Conservation (phyloP, 139 green algal species). For the Ettlia oleoabundans region DNA sequence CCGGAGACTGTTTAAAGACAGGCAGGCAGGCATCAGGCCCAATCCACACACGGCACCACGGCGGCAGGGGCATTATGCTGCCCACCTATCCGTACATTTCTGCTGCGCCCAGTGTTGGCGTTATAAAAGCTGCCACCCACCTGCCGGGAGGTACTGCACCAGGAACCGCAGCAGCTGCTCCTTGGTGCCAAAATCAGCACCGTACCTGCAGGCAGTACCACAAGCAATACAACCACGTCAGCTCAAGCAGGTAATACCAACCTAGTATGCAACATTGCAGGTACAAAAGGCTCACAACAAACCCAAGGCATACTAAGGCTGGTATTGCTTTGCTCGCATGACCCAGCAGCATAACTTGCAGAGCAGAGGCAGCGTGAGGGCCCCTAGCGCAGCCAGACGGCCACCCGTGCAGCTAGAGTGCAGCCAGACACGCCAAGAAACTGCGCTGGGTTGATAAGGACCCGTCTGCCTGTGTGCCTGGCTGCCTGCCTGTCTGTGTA, state of each 20-base stretch:
- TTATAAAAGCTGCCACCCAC: not conserved
- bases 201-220: constrained; percentile 56
- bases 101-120: not conserved
- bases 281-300: no score
- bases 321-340: no score
- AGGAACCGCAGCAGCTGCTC: constrained; percentile 65
- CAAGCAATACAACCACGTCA: not conserved
- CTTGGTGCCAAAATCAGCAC: constrained; percentile 76
- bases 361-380: no score
- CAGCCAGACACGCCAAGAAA: no score
- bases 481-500: no score
- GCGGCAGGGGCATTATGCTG: not conserved
- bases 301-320: no score
- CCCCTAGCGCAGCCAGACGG: no score
- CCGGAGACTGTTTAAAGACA: not conserved
- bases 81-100: not conserved
- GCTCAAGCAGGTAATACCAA: not conserved
- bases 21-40: not conserved
- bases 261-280: not conserved
- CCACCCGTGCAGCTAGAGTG: no score
- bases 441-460: no score
- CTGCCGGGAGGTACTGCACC: constrained; percentile 47
- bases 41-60: not conserved
- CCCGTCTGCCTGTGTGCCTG: no score
- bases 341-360: no score